phyloP scores from a whole-genome alignment of 2,329 filamentous ascomycete species.

The Sordariomycetes sp. region DNA sequence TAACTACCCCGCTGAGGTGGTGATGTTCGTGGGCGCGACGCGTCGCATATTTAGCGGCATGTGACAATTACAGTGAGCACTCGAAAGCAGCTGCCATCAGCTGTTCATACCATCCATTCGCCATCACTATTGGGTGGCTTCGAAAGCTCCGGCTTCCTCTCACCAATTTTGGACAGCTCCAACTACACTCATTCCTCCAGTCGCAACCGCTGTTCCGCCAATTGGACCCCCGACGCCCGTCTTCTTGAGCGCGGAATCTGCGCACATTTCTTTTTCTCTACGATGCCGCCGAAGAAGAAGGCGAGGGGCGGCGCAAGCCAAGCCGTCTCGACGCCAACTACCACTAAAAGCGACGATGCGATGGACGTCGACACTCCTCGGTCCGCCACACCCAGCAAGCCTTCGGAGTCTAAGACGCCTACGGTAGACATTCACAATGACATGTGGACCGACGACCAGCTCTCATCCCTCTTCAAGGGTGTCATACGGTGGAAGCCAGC shows the following conservation, averaged over 20 bases:
- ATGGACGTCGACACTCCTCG: conserved; percentile 48
- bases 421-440: conserved; percentile 3
- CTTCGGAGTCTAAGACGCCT: not conserved
- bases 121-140: not conserved
- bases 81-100: not conserved
- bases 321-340: conserved; percentile 46
- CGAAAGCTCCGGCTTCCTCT: not conserved
- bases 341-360: conserved; percentile 43
- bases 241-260: not conserved
- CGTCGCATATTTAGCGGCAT: not conserved
- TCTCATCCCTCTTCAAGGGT: conserved; percentile 83
- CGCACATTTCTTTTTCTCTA: not conserved
- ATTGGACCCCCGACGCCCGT: not conserved
- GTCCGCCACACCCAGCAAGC: conserved; percentile 2
- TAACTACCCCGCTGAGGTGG: not conserved
- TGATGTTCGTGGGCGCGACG: not conserved
- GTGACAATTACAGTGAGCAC: not conserved
- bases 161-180: not conserved
- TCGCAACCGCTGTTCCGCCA: not conserved
- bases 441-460: conserved; percentile 86
- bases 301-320: conserved; percentile 38
- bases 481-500: conserved; percentile 96
- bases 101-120: not conserved
- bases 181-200: not conserved
- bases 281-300: conserved; percentile 63